Percentiles rank a stretch among this genome's conserved stretches.
Evolutionary conservation across 345 rosid genomes (phyloP).

Genomic region (Populus tremula): DNA sequence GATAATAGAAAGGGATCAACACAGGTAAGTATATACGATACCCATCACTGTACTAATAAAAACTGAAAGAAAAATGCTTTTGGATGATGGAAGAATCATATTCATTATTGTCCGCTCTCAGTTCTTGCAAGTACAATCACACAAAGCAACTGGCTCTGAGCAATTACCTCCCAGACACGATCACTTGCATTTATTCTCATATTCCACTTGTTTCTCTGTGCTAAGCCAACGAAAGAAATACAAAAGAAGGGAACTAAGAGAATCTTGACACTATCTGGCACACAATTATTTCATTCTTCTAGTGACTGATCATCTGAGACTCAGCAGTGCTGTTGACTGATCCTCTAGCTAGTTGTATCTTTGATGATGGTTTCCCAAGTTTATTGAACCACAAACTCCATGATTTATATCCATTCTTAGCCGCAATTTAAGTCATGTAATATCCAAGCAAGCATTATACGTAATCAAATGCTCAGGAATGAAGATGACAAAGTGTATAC

Average conservation of each 20-base stretch:
- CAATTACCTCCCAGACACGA: not conserved
- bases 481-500: not conserved
- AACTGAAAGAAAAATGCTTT: not conserved
- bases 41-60: not conserved
- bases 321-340: not conserved
- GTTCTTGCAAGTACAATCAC: not conserved
- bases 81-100: not conserved
- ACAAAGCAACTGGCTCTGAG: no score
- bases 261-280: not conserved
- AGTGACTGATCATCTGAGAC: not conserved
- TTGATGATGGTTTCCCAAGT: not conserved
- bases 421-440: not conserved
- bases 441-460: not conserved
- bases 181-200: conserved; percentile 1
- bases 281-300: not conserved
- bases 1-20: not conserved
- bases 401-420: not conserved
- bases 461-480: not conserved
- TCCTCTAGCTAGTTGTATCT: not conserved
- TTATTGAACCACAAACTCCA: not conserved
- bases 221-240: not conserved
- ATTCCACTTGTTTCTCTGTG: not conserved
- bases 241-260: not conserved
- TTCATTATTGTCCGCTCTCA: not conserved
- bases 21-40: no score